Base-by-base conservation (phyloP, 2,329 filamentous ascomycete genomes). In the Pyrenophora teres region DNA sequence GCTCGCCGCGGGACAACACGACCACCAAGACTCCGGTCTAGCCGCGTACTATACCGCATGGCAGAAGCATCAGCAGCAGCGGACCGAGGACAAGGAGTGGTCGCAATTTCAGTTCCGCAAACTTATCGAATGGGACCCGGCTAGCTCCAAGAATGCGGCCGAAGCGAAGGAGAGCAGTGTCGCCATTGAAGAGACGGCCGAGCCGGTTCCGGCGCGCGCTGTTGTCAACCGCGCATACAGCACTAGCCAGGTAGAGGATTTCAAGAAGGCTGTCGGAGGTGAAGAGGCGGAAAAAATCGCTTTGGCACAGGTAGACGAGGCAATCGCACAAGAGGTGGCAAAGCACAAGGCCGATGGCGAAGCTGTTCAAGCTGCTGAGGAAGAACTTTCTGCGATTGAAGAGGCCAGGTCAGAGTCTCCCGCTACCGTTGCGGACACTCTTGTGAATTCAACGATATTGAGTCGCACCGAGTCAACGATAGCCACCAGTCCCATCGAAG, bases 1-100 rank as follows among this genome's bases (percentile, higher is more conserved):
- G 18, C 60, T 70, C 45, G 54, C 54, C 35, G 57, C 59, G 6
- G 59, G 51, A 52, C 52, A 67, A 36, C 55, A 65, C 32, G 70
- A 74, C 6, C 58, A 74, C 46, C 65, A 71, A 41, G 77, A 79
- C 52, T 69, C 71, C 57, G 89, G 88, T 54, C 71, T 97, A 81
- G 92, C 92, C 57, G 92, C 90, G 65, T 97, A 96, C 76, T 95
- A 92, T 67, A 91, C 94, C 73, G 90, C 91, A 47, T 89, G 94
- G 79, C 91, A 93, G 74, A 88, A 89, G 72, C 84, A 87, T 59
- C 86, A 93, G 72, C 81, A 45, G 23, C 36, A 52, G 15, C 36
- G 81, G 52, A 80, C 82, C 42, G 87, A 86, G 40, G 88, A 91
- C 43, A 86, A 88, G 62, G 92, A 97, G 72, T 96, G 91, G 91